phyloP scores from a whole-genome alignment of 805 yeast species.

The Wickerhamiella brachini region DNA sequence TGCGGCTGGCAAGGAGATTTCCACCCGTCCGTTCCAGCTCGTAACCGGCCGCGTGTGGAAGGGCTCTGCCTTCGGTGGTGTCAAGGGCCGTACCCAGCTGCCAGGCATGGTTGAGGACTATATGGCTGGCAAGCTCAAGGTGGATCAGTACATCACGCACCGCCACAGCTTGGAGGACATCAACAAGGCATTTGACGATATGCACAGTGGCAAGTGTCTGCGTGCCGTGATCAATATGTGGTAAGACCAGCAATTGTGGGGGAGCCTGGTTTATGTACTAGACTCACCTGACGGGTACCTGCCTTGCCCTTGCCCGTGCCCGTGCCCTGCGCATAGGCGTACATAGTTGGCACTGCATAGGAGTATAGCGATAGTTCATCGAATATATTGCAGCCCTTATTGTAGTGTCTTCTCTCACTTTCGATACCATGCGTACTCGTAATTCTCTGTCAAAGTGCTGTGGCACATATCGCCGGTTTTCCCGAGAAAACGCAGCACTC shows the following conservation, averaged over 20 bases:
- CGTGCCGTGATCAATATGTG: conserved; percentile 52
- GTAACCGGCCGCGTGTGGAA: conserved; percentile 98
- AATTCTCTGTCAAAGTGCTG: too few species aligned
- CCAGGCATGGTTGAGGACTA: conserved; percentile 83
- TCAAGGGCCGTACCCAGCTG: conserved; percentile 92
- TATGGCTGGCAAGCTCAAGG: conserved; percentile 65
- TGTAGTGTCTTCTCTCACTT: too few species aligned
- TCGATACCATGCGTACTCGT: too few species aligned
- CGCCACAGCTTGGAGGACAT: conserved; percentile 64
- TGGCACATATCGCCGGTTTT: too few species aligned
- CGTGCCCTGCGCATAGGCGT: background rate
- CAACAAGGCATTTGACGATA: conserved; percentile 83
- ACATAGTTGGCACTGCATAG: too few species aligned
- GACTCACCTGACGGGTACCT: background rate
- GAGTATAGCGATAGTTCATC: too few species aligned
- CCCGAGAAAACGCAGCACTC: too few species aligned
- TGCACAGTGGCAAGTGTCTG: conserved; percentile 88
- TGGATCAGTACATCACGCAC: conserved; percentile 92
- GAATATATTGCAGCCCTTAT: too few species aligned
- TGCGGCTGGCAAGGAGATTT: conserved; percentile 92
- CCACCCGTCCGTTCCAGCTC: conserved; percentile 96
- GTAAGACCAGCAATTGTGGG: too few species aligned
- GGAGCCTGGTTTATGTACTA: too few species aligned
- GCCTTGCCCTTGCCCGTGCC: too few species aligned
- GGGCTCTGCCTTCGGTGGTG: conserved; percentile 99